Base-by-base conservation (phyloP, 2,329 filamentous ascomycete genomes). In the Trichoderma afroharzianum region DNA sequence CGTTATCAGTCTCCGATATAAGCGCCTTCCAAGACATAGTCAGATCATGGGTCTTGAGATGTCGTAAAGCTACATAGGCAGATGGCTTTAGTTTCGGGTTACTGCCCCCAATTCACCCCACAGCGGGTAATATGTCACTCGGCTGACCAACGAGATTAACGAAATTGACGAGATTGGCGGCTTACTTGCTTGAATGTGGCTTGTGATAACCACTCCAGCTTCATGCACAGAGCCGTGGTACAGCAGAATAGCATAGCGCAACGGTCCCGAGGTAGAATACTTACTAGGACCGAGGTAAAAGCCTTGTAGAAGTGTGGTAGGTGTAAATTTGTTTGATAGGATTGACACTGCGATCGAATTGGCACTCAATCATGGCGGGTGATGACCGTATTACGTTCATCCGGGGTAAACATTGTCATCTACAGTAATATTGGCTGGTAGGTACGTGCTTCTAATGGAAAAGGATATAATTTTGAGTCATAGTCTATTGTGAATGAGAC, bases 401-500 rank as follows among this genome's bases (percentile, higher is more conserved):
- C 21, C 0, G 47, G n/a, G 21, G n/a, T 21, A 53, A 24, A 6
- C 5, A 24, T 12, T 2, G 14, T 14, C 21, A 21, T 24, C 11
- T 24, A 14, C 0, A 24, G 11, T 3, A 11, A 24, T 6, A 7
- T 0, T 14, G 5, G 0, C 9, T 24, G 4, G 11, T 21, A 21
- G 11, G 11, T 7, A 53, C 1, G 11, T 53, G 47, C 47, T 14
- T 14, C 4, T 7, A 24, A 24, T 24, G 21, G 47, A 53, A 53
- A 21, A 0, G 21, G 11, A 53, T 6, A 53, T 24, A 14, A 12
- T 53, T 0, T 24, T 24, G 5, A 24, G 6, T 14, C 3, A 14
- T 53, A 3, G 3, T 14, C 4, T 1, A 24, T 14, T 24, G 47
- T 24, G 0, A 0, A 24, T 24, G 11, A 24, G 47, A 12, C 21